These are phyloP conservation scores for Sporothrix variecibatus DNA, from an alignment of 2,329 filamentous ascomycete species.

Conservation along the genomic window DNA sequence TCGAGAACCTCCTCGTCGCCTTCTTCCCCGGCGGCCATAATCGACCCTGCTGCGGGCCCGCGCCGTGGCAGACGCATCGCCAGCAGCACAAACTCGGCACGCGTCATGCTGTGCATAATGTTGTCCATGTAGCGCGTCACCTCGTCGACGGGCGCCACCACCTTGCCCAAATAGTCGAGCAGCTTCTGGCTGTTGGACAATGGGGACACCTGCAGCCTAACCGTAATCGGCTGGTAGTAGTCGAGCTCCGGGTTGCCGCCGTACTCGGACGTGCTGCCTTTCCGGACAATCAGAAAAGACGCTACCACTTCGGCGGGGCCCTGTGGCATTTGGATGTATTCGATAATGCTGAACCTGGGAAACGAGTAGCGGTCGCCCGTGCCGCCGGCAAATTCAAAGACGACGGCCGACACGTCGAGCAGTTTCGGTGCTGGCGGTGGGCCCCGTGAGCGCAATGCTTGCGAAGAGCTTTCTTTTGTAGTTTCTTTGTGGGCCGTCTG, in stretches of 20 bases:
- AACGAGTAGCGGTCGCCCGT: conserved; percentile 76
- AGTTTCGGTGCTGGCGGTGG: conserved; percentile 56
- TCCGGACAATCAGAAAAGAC: conserved; percentile 76
- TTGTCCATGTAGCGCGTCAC: conserved; percentile 69
- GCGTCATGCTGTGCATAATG: conserved; percentile 68
- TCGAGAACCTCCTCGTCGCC: background rate
- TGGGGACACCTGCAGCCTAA: conserved; percentile 49
- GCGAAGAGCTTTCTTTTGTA: conserved; percentile 38
- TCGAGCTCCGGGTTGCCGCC: conserved; percentile 64
- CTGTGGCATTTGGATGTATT: conserved; percentile 56
- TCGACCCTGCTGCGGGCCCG: background rate
- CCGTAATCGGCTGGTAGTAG: conserved; percentile 75
- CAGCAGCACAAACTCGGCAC: conserved; percentile 66
- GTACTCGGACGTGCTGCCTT: conserved; percentile 67
- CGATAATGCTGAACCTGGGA: conserved; percentile 74
- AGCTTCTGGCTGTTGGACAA: conserved; percentile 48
- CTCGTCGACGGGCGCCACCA: conserved; percentile 64
- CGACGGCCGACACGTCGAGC: conserved; percentile 65
- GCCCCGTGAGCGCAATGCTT: conserved; percentile 62
- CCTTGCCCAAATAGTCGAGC: conserved; percentile 61
- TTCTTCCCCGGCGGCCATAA: background rate
- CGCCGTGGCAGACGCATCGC: conserved; percentile 64
- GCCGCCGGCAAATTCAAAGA: conserved; percentile 68
- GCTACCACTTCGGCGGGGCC: conserved; percentile 64
- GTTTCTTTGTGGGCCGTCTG: background rate